Conservation (phyloP, 169 alveolate species). For the Eimeria necatrix region DNA sequence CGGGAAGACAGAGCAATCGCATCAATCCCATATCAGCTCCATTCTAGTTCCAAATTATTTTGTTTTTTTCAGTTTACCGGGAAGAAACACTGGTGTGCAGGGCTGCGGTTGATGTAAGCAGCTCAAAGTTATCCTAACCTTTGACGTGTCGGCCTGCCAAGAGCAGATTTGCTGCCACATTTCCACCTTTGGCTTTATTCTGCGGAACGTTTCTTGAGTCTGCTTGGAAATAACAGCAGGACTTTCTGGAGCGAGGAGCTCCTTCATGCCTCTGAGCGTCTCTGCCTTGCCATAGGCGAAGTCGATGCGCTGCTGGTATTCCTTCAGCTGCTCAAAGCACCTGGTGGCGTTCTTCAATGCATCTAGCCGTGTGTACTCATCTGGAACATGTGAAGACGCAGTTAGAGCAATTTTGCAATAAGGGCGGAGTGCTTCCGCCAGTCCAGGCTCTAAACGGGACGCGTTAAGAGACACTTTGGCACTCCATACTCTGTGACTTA, state of each 20-base stretch:
- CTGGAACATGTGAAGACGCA: constrained; percentile 41
- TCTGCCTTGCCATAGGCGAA: constrained; percentile 73
- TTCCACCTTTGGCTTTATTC: constrained; percentile 73
- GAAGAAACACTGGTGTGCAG: not conserved
- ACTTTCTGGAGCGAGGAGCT: constrained; percentile 74
- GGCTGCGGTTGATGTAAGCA: not conserved
- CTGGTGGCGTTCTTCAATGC: constrained; percentile 32
- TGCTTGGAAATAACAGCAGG: constrained; percentile 76
- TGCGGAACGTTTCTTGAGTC: constrained; percentile 41
- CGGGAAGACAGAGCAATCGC: not conserved
- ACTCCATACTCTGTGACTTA: not conserved
- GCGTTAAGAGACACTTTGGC: not conserved
- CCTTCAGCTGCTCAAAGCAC: constrained; percentile 56
- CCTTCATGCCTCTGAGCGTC: constrained; percentile 70
- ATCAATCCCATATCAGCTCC: not conserved
- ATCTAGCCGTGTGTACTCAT: constrained; percentile 28
- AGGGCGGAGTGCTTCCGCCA: not conserved
- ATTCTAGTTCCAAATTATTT: not conserved
- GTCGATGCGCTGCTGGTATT: constrained; percentile 67
- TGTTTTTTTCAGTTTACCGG: not conserved
- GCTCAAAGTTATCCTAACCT: constrained; percentile 33
- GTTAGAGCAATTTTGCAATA: not conserved
- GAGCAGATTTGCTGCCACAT: constrained; percentile 73
- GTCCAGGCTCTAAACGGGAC: not conserved
- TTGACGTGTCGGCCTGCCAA: constrained; percentile 55